phyloP scores from a whole-genome alignment of 768 basidiomycete species.

The Coprinellus micaceus region DNA sequence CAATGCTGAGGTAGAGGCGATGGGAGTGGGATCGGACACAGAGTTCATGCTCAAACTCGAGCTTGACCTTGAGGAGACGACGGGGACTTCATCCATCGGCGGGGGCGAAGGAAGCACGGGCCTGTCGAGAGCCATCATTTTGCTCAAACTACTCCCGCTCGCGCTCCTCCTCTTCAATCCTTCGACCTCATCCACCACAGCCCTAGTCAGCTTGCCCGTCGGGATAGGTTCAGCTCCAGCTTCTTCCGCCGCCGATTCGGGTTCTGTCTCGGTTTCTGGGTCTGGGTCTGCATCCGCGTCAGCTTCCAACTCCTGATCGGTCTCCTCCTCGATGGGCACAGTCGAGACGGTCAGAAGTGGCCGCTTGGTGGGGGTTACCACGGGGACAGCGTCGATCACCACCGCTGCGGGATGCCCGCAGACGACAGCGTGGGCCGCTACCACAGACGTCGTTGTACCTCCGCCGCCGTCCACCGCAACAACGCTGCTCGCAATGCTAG shows the following conservation, averaged over 20 bases:
- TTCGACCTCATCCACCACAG: not conserved
- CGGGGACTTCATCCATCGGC: not conserved
- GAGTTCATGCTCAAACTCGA: too few species aligned
- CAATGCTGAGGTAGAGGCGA: not conserved
- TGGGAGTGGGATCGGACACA: too few species aligned
- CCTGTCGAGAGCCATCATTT: not conserved
- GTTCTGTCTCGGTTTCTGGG: not conserved
- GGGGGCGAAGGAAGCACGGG: not conserved
- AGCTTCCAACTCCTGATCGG: not conserved
- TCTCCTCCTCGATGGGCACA: constrained; percentile 1
- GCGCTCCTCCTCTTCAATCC: not conserved
- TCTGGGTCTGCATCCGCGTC: not conserved
- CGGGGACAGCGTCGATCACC: not conserved
- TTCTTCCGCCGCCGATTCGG: not conserved
- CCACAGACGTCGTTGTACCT: too few species aligned
- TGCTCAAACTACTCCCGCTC: not conserved
- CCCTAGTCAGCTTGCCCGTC: not conserved
- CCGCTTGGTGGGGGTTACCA: too few species aligned
- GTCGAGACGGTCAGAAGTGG: not conserved
- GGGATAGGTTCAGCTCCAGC: not conserved
- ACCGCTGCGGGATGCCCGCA: not conserved
- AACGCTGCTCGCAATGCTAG: not conserved
- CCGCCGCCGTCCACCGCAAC: not conserved
- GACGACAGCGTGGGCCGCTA: not conserved
- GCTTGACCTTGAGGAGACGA: not conserved